phyloP scores from a whole-genome alignment of 2,329 filamentous ascomycete genomes.

The Nemania abortiva region DNA sequence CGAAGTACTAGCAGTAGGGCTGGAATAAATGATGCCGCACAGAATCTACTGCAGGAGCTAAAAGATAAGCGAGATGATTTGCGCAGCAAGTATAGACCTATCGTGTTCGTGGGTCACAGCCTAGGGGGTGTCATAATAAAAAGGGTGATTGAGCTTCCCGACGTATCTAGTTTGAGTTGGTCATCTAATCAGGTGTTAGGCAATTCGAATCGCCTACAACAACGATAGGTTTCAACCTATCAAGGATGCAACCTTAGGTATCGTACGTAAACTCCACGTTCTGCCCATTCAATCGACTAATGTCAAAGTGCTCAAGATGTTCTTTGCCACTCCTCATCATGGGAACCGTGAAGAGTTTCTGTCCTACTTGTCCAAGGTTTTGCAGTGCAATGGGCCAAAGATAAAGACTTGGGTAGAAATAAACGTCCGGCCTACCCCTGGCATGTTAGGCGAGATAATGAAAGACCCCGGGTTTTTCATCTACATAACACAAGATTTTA shows the following conservation, averaged over 20 bases:
- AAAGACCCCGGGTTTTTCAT: neutral
- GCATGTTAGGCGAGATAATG: neutral
- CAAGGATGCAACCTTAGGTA: neutral
- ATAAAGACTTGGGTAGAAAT: neutral
- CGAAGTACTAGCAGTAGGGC: neutral
- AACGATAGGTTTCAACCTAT: neutral
- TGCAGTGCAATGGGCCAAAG: neutral
- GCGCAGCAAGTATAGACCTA: neutral
- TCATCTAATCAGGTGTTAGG: neutral
- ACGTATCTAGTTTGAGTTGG: neutral
- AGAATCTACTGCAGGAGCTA: neutral
- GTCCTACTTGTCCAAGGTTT: neutral
- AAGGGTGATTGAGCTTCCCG: neutral
- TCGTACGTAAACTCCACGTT: neutral
- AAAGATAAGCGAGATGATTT: neutral
- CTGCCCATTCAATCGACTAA: neutral
- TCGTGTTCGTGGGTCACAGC: constrained; percentile 1
- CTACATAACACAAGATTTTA: neutral
- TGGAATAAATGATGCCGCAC: neutral
- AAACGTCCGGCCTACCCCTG: neutral
- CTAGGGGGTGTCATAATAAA: constrained; percentile 1
- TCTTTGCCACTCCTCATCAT: constrained; percentile 6
- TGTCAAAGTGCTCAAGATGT: neutral
- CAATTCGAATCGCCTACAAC: constrained; percentile 1
- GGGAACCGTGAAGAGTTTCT: neutral